Conservation (phyloP, 2,329 filamentous ascomycete genomes). For the Alternaria ethzedia region DNA sequence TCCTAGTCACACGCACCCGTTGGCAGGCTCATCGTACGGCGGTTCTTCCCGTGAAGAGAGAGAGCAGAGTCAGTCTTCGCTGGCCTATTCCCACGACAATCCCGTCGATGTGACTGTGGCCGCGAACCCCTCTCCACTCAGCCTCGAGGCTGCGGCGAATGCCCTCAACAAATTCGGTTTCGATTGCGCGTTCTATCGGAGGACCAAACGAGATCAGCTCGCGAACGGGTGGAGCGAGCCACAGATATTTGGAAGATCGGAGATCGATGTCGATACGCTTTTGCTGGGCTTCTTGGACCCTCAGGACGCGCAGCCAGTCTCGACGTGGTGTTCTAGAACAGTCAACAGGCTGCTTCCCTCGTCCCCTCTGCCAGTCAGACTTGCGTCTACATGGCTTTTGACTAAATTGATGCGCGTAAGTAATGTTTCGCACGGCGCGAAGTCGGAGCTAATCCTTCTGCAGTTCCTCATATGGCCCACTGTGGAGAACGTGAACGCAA, state of each 20-base stretch:
- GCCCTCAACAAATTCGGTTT: constrained; percentile 41
- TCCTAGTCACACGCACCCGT: constrained; percentile 24
- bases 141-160: constrained; percentile 25
- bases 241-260: constrained; percentile 42
- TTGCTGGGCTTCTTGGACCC: constrained; percentile 43
- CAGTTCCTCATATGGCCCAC: constrained; percentile 48
- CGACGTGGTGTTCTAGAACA: constrained; percentile 42
- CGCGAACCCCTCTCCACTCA: constrained; percentile 26
- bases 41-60: constrained; percentile 43
- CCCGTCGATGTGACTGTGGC: constrained; percentile 25
- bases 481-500: constrained; percentile 43
- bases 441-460: constrained; percentile 12
- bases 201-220: constrained; percentile 41
- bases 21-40: constrained; percentile 41
- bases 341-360: constrained; percentile 39
- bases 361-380: constrained; percentile 32
- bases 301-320: constrained; percentile 41
- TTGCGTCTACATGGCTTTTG: constrained; percentile 42
- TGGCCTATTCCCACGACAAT: constrained; percentile 31
- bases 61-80: constrained; percentile 41
- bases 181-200: constrained; percentile 42
- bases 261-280: constrained; percentile 45
- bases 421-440: not conserved
- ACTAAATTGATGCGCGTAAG: constrained; percentile 47
- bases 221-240: constrained; percentile 40